These are phyloP conservation scores for Lachnellula willkommii DNA, from an alignment of 2,329 filamentous ascomycete genomes.

Conservation along the genomic window DNA sequence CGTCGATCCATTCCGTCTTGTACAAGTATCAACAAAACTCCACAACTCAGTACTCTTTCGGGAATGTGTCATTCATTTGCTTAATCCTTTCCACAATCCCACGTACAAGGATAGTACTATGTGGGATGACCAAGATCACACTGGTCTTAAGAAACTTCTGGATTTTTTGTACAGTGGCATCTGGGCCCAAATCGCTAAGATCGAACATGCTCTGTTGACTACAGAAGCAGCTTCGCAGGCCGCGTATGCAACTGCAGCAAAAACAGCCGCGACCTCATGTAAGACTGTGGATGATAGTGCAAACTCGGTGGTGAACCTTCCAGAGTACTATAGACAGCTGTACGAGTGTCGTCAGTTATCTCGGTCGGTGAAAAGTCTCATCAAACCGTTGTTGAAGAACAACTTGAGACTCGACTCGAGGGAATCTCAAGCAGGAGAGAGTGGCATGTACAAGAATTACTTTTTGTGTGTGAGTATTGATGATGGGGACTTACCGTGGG, in stretches of 20 bases:
- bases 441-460: not conserved
- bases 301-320: not conserved
- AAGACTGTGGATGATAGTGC: not conserved
- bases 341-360: not conserved
- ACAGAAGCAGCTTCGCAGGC: not conserved
- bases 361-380: not conserved
- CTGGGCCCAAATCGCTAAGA: not conserved
- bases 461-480: slow-evolving; percentile 9
- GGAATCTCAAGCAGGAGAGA: not conserved
- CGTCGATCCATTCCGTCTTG: not conserved
- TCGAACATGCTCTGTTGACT: not conserved
- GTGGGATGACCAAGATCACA: not conserved
- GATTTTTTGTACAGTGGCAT: not conserved
- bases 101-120: not conserved
- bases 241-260: not conserved
- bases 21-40: not conserved
- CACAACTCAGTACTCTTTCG: not conserved
- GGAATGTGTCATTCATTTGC: not conserved
- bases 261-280: not conserved
- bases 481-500: slow-evolving; percentile 13
- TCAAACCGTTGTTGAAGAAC: not conserved
- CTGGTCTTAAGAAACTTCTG: not conserved
- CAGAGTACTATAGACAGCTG: not conserved
- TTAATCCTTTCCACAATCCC: not conserved
- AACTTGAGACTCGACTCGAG: not conserved